Evolutionary conservation across 352 stramenopile genomes (phyloP), one percentile per base, ranked within the genome.

Genomic region (Pythium dissotocum): DNA sequence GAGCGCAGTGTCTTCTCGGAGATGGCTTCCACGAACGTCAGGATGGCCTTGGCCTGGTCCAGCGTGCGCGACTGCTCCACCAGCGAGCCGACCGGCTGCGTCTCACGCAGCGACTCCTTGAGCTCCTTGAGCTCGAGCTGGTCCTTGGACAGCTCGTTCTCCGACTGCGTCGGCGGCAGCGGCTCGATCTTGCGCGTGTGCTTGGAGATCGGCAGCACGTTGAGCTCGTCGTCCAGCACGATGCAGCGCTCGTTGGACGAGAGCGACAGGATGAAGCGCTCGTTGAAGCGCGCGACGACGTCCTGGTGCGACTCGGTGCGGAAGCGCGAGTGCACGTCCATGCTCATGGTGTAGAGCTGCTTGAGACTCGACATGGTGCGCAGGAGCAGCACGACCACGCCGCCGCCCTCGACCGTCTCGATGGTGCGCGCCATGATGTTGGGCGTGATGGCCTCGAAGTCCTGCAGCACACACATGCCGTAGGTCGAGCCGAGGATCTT

Each of bases 371-470:
- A 96, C 81, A 99, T 98, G n/a, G 94, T 99, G 69, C 96, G 84
- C 57, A 99, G 80, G 40, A 99, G 82, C 72, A 99, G 87, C 46
- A 99, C 88, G 44, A 99, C 95, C 8, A 99, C 83, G 38, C 98
- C 98, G 38, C 98, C 98, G 36, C 98, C 98, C 68, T 99, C 90
- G 21, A 99, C 97, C 13, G 98, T 99, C 82, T 99, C 98, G 61
- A 99, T 98, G 12, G 98, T 99, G 30, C 97, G 85, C 32, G 97
- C 97, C 79, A 99, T 95, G 54, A 99, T 94, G 81, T 99, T 99
- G 30, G 98, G 98, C 56, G 98, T 99, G 44, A 99, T 83, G 6
- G 97, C 97, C 77, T 99, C 96, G 75, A 99, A 99, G 78, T 99
- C 98, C 75, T 99, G 98, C 58, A 99, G 79, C 35, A 99, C 97